Conservation (phyloP, 1,284 basidiomycete species). For the Pholiota adiposa region DNA sequence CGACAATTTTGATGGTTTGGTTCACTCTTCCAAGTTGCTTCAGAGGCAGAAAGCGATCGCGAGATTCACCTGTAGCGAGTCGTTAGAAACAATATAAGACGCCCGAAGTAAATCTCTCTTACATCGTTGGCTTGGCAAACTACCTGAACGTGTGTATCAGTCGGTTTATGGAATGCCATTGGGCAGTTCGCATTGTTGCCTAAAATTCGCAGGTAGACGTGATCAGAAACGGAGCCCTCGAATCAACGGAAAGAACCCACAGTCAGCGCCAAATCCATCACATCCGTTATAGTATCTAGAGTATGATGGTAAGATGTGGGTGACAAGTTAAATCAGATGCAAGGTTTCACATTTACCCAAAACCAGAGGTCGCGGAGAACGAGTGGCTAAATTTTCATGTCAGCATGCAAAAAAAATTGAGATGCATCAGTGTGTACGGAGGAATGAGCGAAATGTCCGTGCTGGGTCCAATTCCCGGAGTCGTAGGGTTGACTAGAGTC, state of each 20-base stretch:
- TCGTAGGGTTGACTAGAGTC: slow-evolving; percentile 43
- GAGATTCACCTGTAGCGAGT: slow-evolving; percentile 30
- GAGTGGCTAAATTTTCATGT: neutral
- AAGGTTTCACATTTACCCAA: neutral
- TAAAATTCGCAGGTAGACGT: slow-evolving; percentile 12
- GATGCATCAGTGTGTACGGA: slow-evolving; percentile 36
- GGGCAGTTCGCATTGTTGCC: slow-evolving; percentile 36
- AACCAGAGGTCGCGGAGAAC: slow-evolving; percentile 7
- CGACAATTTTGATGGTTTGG: no score
- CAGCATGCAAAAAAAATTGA: neutral
- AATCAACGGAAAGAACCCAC: neutral
- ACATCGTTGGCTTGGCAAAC: slow-evolving; percentile 42
- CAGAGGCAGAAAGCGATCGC: slow-evolving; percentile 37
- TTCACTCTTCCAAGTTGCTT: no score
- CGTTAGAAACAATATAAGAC: neutral
- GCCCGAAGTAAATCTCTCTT: slow-evolving; percentile 12
- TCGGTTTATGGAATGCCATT: slow-evolving; percentile 37
- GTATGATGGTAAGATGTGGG: no score
- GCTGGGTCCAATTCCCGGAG: slow-evolving; percentile 44
- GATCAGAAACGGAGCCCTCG: neutral
- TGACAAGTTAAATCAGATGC: neutral
- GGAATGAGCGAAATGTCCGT: slow-evolving; percentile 48
- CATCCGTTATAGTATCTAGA: slow-evolving; percentile 7
- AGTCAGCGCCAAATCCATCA: slow-evolving; percentile 2
- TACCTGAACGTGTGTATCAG: slow-evolving; percentile 39